Conservation (phyloP, 495 filamentous ascomycete species). For the Xanthoparmelia taractica region DNA sequence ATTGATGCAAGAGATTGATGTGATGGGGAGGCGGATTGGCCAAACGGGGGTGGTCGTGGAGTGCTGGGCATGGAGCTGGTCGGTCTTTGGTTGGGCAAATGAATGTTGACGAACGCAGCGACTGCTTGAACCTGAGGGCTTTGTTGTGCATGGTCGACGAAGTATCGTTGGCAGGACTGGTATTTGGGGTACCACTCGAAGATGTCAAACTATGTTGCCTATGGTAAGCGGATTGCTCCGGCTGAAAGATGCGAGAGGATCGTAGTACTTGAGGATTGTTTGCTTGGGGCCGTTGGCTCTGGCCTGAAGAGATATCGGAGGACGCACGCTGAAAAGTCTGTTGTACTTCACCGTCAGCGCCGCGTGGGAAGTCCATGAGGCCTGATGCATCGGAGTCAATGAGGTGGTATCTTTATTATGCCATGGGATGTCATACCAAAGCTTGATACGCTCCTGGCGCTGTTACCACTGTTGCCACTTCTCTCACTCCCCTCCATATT, state of each 20-base stretch:
- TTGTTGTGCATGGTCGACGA: slow-evolving; percentile 88
- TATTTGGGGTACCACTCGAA: slow-evolving; percentile 92
- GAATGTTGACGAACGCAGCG: slow-evolving; percentile 85
- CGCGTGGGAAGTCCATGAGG: slow-evolving; percentile 13
- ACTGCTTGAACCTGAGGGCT: slow-evolving; percentile 74
- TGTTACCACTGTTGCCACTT: background rate
- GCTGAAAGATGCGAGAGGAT: background rate
- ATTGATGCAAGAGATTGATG: slow-evolving; percentile 41
- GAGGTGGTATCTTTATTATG: background rate
- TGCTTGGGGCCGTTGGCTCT: slow-evolving; percentile 26
- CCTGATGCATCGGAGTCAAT: slow-evolving; percentile 6
- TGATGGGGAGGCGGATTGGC: slow-evolving; percentile 25
- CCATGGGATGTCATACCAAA: background rate
- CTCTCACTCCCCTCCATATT: background rate
- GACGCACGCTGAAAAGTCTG: slow-evolving; percentile 37
- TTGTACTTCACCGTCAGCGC: slow-evolving; percentile 22
- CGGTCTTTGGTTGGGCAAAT: slow-evolving; percentile 44
- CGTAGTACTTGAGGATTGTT: slow-evolving; percentile 36
- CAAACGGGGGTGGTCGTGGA: slow-evolving; percentile 31
- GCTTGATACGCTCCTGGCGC: background rate
- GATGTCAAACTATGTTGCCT: slow-evolving; percentile 60
- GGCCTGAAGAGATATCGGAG: slow-evolving; percentile 13
- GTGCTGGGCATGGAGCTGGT: slow-evolving; percentile 31
- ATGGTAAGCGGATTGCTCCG: background rate
- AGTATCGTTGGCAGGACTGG: slow-evolving; percentile 86